A percentile compares a stretch with the other conserved stretches of the same genome.
Evolutionary conservation across 2,329 filamentous ascomycete species (phyloP).

Genomic region (Pestalotiopsis sp.): DNA sequence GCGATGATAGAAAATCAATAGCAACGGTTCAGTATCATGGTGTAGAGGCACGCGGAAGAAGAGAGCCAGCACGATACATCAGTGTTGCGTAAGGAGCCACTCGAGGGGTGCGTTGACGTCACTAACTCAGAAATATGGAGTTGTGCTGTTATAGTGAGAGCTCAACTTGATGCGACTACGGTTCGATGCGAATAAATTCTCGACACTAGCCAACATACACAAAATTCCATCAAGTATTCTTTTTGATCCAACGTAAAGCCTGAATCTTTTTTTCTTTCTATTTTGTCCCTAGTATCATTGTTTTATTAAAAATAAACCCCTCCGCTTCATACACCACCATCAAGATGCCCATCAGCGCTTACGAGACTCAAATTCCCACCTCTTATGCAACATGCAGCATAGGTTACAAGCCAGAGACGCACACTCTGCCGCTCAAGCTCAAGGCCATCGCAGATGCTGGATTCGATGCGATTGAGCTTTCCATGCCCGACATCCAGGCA

Average conservation of each 20-base stretch:
- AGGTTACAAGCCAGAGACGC: conserved; percentile 31
- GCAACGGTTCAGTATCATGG: neutral
- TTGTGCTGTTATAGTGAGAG: too few relatives aligned
- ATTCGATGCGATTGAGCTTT: conserved; percentile 73
- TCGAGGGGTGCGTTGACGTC: neutral
- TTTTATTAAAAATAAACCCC: neutral
- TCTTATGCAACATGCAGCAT: conserved; percentile 35
- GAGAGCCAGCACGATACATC: neutral
- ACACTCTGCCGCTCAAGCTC: conserved; percentile 63
- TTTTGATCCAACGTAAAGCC: neutral
- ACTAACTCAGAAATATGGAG: neutral
- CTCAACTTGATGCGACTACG: too few relatives aligned
- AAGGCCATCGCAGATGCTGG: conserved; percentile 65
- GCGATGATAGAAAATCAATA: neutral
- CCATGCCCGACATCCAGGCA: conserved; percentile 71
- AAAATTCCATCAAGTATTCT: neutral
- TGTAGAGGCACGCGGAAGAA: neutral
- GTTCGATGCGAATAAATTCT: too few relatives aligned
- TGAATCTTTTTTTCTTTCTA: neutral
- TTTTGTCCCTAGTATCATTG: neutral
- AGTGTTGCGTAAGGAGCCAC: neutral
- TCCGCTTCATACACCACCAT: neutral
- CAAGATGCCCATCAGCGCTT: conserved; percentile 29
- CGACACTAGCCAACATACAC: too few relatives aligned
- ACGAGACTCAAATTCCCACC: conserved; percentile 26